These are phyloP conservation scores for Atractiella rhizophila DNA, from an alignment of 768 basidiomycete genomes.

Conservation along the genomic window DNA sequence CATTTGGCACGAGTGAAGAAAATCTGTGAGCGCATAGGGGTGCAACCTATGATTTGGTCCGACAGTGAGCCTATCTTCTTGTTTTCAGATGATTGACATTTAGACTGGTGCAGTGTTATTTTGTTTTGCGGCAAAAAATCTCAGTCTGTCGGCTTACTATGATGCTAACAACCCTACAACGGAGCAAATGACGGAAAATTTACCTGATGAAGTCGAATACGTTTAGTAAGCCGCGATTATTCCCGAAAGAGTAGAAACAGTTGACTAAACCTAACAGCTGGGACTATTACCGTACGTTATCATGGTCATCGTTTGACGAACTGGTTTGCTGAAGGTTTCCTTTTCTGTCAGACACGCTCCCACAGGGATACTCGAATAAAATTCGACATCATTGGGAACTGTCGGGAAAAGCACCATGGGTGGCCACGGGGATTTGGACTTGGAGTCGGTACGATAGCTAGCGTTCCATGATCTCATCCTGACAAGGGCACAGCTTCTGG, in stretches of 20 bases:
- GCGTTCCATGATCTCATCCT: background rate
- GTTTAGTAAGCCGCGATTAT: too few species aligned
- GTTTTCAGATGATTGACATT: background rate
- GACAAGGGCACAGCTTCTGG: conserved; percentile 9
- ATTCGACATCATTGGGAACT: conserved; percentile 15
- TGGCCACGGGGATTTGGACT: conserved; percentile 14
- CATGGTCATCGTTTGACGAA: too few species aligned
- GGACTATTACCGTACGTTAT: too few species aligned
- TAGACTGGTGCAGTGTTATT: conserved; percentile 10
- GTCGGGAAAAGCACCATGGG: conserved; percentile 10
- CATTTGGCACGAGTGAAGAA: conserved; percentile 11
- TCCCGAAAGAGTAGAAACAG: too few species aligned
- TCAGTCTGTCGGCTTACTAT: conserved; percentile 12
- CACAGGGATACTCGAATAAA: conserved; percentile 8
- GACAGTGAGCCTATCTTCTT: conserved; percentile 10
- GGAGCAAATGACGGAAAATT: conserved; percentile 5
- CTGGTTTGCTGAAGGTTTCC: background rate
- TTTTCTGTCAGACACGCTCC: conserved; percentile 8
- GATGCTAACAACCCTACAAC: conserved; percentile 9
- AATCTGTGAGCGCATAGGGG: conserved; percentile 6
- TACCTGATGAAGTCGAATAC: conserved; percentile 7
- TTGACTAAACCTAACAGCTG: too few species aligned
- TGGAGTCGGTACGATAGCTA: conserved; percentile 7
- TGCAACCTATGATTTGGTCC: conserved; percentile 15
- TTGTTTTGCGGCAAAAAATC: conserved; percentile 15